Conservation (phyloP, 371 early-diverging fungal genomes). For the Rhizopus arrhizus region DNA sequence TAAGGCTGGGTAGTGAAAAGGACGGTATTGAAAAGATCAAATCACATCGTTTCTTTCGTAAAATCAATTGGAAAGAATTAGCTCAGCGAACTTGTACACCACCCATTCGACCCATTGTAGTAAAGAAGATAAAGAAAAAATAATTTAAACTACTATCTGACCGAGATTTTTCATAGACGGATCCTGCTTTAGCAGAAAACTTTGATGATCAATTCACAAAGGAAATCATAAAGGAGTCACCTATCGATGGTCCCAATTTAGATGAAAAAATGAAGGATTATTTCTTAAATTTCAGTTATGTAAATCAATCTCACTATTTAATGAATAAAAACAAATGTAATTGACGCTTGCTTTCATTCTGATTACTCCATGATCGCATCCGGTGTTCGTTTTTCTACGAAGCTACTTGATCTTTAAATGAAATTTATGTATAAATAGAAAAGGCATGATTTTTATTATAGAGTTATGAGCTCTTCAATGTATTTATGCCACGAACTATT, state of each 20-base stretch:
- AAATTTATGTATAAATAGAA: too few species aligned
- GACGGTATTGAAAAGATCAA: conserved; percentile 81
- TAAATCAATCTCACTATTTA: conserved; percentile 33
- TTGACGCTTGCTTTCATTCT: too few species aligned
- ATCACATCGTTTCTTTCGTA: conserved; percentile 85
- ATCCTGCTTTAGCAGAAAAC: conserved; percentile 50
- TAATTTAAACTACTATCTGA: not conserved
- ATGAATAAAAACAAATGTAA: too few species aligned
- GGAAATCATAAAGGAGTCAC: conserved; percentile 44
- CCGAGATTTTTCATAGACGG: conserved; percentile 33
- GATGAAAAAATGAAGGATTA: conserved; percentile 42
- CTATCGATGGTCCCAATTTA: conserved; percentile 30
- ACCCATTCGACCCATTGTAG: conserved; percentile 77
- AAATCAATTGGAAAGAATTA: conserved; percentile 80
- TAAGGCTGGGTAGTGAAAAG: conserved; percentile 65
- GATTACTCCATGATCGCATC: too few species aligned
- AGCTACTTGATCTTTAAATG: too few species aligned
- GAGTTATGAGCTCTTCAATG: too few species aligned
- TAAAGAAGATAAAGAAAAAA: conserved; percentile 21
- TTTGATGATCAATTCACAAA: conserved; percentile 51
- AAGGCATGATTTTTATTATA: too few species aligned
- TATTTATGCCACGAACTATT: too few species aligned
- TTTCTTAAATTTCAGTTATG: conserved; percentile 51
- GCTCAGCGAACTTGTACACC: conserved; percentile 66
- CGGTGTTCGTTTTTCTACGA: too few species aligned